Evolutionary conservation across 2,329 filamentous ascomycete species (phyloP).

Genomic region (Falciphora oryzae): DNA sequence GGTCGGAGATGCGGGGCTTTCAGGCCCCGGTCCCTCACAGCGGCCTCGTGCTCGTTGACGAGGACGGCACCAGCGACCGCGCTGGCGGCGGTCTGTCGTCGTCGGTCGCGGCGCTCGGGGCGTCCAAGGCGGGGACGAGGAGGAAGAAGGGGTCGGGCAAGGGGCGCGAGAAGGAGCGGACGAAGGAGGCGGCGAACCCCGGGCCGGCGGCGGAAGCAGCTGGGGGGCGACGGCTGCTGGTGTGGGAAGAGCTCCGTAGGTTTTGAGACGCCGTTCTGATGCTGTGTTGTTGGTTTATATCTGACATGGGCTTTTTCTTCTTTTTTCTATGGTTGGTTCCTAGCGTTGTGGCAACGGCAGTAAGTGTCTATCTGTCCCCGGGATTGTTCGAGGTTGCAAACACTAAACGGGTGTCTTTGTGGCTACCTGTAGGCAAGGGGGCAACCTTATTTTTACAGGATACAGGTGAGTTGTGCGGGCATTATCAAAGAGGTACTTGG

Average conservation of each 20-base stretch:
- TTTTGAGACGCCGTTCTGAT: not conserved
- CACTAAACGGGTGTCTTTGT: not conserved
- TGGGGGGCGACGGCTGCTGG: not conserved
- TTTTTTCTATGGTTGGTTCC: not conserved
- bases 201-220: not conserved
- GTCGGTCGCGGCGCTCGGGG: not conserved
- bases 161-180: no score
- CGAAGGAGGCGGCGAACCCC: not conserved
- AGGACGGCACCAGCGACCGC: no score
- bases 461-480: constrained; percentile 19
- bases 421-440: constrained; percentile 21
- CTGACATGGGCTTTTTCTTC: not conserved
- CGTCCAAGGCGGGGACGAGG: not conserved
- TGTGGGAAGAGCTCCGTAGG: constrained; percentile 9
- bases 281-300: not conserved
- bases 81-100: not conserved
- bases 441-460: constrained; percentile 29
- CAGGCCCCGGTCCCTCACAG: not conserved
- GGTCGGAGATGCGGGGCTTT: not conserved
- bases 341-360: constrained; percentile 13
- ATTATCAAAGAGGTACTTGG: no score
- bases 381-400: no score
- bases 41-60: no score
- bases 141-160: not conserved
- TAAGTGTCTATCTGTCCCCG: constrained; percentile 1